Evolutionary conservation across 495 filamentous ascomycete species (phyloP).

Genomic region (Aspergillus indologenus): DNA sequence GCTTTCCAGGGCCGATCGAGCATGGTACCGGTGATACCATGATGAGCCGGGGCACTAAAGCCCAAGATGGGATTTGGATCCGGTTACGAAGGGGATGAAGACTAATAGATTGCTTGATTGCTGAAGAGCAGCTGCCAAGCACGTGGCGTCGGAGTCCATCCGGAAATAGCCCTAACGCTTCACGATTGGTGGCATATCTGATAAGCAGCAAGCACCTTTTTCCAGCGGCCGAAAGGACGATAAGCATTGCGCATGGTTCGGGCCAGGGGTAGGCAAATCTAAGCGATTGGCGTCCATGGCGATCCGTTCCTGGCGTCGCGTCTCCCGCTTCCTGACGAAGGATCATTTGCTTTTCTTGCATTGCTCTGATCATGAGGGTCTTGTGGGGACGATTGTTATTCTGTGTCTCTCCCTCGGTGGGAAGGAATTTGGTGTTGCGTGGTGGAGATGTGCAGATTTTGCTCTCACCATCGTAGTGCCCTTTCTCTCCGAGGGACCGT

Average conservation of each 20-base stretch:
- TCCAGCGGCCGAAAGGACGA: background rate
- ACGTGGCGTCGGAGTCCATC: background rate
- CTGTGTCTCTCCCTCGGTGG: too few relatives aligned
- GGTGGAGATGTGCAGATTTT: too few relatives aligned
- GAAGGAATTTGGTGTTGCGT: too few relatives aligned
- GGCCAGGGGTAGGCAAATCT: background rate
- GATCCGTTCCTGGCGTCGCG: background rate
- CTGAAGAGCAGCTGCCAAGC: background rate
- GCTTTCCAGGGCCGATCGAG: background rate
- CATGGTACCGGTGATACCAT: background rate
- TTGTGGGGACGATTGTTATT: too few relatives aligned
- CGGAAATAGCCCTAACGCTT: background rate
- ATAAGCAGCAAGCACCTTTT: background rate
- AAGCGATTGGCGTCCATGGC: background rate
- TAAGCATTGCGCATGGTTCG: background rate
- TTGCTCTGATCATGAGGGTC: too few relatives aligned
- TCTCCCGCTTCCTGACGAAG: background rate
- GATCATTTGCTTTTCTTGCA: too few relatives aligned
- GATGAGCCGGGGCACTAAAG: background rate
- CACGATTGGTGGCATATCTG: background rate
- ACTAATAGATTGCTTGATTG: background rate
- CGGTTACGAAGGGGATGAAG: background rate
- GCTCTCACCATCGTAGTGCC: too few relatives aligned
- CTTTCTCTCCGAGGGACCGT: too few relatives aligned
- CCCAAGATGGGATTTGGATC: background rate